These are phyloP conservation scores for Apophysomyces trapeziformis DNA, from an alignment of 371 early-diverging fungal species.

Conservation along the genomic window DNA sequence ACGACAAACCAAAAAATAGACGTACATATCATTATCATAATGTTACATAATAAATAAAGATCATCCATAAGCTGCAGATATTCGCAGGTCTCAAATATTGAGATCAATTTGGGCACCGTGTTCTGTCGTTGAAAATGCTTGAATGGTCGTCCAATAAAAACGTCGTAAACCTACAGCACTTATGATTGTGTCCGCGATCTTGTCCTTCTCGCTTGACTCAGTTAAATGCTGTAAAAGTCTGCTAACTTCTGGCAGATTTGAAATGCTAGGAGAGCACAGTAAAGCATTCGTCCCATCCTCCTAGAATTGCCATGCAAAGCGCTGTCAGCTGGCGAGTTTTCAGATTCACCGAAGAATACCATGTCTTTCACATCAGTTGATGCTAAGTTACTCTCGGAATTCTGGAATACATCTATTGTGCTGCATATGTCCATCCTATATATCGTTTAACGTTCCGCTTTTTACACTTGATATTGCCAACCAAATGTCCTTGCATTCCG, in stretches of 20 bases:
- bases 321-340: too few species aligned
- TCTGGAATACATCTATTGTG: not conserved
- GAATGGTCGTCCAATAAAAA: not conserved
- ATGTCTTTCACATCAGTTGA: too few species aligned
- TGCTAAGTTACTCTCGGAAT: too few species aligned
- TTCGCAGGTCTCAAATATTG: not conserved
- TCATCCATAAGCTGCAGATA: not conserved
- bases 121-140: not conserved
- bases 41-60: not conserved
- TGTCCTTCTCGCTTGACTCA: not conserved
- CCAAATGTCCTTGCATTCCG: conserved; percentile 54
- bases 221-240: not conserved
- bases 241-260: not conserved
- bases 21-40: not conserved
- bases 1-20: not conserved
- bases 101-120: not conserved
- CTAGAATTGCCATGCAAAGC: not conserved
- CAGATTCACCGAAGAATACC: too few species aligned
- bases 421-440: not conserved
- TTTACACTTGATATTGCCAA: not conserved
- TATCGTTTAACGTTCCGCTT: not conserved
- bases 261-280: not conserved
- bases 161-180: not conserved
- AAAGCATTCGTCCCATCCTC: not conserved
- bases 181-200: not conserved